Conservation (phyloP, 805 yeast species). For the Saccharomyces paradoxus region DNA sequence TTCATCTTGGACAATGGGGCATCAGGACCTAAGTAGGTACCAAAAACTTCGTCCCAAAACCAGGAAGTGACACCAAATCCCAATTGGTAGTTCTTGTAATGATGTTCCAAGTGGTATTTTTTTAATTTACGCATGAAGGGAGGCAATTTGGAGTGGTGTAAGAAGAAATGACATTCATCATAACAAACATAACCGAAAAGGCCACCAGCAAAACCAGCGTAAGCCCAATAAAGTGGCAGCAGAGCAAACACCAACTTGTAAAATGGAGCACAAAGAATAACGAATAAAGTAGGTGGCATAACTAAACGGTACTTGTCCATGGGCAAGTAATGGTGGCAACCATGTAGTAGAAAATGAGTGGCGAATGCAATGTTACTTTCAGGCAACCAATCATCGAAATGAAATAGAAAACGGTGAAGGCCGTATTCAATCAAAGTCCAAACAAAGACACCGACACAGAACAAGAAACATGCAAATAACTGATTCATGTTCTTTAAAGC, state of each 20-base stretch:
- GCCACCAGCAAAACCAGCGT: conserved; percentile 93
- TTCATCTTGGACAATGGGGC: conserved; percentile 32
- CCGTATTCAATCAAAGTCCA: conserved; percentile 91
- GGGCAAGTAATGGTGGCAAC: conserved; percentile 94
- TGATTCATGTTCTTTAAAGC: conserved; percentile 46
- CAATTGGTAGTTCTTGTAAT: conserved; percentile 90
- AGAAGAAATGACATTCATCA: conserved; percentile 87
- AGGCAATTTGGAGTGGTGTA: conserved; percentile 86
- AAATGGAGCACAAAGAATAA: conserved; percentile 68
- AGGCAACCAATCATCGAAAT: conserved; percentile 80
- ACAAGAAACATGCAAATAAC: conserved; percentile 45
- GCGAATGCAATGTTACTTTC: conserved; percentile 67
- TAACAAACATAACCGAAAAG: conserved; percentile 86
- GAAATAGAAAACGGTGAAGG: conserved; percentile 88
- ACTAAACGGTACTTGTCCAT: conserved; percentile 92
- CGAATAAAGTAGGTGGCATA: conserved; percentile 87
- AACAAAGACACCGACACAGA: conserved; percentile 72
- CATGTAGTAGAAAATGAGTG: conserved; percentile 84
- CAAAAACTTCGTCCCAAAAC: conserved; percentile 91
- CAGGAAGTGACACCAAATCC: conserved; percentile 94
- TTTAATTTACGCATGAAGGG: conserved; percentile 66
- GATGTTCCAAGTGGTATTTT: conserved; percentile 92
- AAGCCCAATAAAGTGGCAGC: conserved; percentile 76
- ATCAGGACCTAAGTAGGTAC: conserved; percentile 55
- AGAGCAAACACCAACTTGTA: conserved; percentile 66